Evolutionary conservation across 805 yeast genomes (phyloP).

Genomic region (Candida golubevii): DNA sequence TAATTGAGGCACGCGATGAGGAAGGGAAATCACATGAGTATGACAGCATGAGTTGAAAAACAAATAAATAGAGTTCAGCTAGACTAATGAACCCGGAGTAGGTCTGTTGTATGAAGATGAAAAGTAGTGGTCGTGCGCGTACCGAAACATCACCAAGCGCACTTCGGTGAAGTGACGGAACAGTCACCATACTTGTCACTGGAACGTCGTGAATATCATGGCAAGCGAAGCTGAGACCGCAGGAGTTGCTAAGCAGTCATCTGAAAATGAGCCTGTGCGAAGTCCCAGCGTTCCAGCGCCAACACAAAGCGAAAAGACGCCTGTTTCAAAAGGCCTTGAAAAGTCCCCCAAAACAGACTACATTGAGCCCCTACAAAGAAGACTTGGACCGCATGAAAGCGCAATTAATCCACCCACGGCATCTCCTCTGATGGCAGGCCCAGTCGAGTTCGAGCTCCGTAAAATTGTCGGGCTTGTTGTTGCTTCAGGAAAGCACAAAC

Average conservation of each 20-base stretch:
- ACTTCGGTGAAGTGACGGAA: no score
- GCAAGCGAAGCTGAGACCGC: no score
- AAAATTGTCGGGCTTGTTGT: constrained; percentile 27
- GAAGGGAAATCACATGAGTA: no score
- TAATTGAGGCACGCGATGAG: no score
- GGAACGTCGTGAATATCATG: no score
- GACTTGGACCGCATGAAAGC: constrained; percentile 5
- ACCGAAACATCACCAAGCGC: constrained; percentile 2
- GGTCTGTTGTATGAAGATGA: no score
- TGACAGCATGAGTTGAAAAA: no score
- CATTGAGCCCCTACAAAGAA: constrained; percentile 11
- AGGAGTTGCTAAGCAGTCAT: no score
- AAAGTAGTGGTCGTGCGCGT: constrained; percentile 7
- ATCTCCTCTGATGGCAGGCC: constrained; percentile 4
- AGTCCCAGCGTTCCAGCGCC: background rate
- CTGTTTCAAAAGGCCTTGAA: background rate
- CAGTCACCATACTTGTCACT: no score
- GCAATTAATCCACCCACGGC: constrained; percentile 4
- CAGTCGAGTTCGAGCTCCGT: constrained; percentile 26
- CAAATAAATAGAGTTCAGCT: no score
- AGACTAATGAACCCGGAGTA: no score
- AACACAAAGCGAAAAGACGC: background rate
- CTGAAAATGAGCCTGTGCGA: no score
- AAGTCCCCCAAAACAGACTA: constrained; percentile 4
- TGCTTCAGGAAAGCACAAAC: constrained; percentile 16